Evolutionary conservation across 805 yeast species (phyloP).

Genomic region (Cyberlindnera meyerae): DNA sequence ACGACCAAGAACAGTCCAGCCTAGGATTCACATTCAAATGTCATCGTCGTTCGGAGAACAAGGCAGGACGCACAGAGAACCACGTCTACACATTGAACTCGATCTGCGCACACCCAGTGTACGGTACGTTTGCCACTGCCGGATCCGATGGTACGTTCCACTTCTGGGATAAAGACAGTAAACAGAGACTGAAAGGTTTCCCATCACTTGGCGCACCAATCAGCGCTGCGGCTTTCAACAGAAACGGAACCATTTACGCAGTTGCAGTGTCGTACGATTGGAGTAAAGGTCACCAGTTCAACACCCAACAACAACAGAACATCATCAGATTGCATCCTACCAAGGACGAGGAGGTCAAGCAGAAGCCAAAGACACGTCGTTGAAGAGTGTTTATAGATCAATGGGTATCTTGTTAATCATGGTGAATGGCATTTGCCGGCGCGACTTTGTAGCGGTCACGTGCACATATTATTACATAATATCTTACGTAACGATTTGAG

Average conservation of each 20-base stretch:
- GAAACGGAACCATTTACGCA: slow-evolving; percentile 80
- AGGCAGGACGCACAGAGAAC: slow-evolving; percentile 50
- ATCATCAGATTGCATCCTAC: slow-evolving; percentile 78
- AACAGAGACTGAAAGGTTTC: slow-evolving; percentile 78
- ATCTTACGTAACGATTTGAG: no score
- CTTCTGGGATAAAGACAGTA: slow-evolving; percentile 94
- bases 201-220: slow-evolving; percentile 66
- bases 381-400: no score
- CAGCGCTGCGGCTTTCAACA: slow-evolving; percentile 74
- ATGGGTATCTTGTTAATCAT: no score
- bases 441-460: no score
- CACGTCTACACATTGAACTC: slow-evolving; percentile 76
- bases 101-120: slow-evolving; percentile 79
- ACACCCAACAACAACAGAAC: slow-evolving; percentile 70
- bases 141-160: slow-evolving; percentile 93
- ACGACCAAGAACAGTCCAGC: slow-evolving; percentile 68
- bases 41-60: slow-evolving; percentile 68
- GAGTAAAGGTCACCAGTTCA: slow-evolving; percentile 83
- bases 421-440: no score
- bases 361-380: slow-evolving; percentile 33
- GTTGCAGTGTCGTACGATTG: slow-evolving; percentile 93
- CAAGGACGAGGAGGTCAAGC: slow-evolving; percentile 79
- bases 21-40: slow-evolving; percentile 89
- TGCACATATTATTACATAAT: no score
- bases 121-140: slow-evolving; percentile 89